These are phyloP conservation scores for Diaporthe citriasiana DNA, from an alignment of 2,329 filamentous ascomycete species.

Conservation along the genomic window DNA sequence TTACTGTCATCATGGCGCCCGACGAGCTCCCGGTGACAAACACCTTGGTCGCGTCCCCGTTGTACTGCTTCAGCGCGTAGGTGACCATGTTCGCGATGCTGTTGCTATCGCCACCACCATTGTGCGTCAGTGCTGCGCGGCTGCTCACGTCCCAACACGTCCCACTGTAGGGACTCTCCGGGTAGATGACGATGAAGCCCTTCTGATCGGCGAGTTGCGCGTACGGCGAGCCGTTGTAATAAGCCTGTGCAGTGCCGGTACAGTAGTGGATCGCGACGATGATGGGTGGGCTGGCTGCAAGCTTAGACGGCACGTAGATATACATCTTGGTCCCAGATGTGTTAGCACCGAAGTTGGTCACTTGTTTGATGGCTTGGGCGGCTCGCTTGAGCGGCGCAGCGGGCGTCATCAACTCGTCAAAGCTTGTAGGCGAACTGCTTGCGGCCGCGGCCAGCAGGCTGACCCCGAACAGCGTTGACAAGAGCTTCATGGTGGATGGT, in stretches of 20 bases:
- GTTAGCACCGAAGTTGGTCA: constrained; percentile 50
- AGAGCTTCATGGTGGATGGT: constrained; percentile 3
- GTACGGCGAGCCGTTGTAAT: constrained; percentile 66
- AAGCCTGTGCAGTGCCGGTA: constrained; percentile 52
- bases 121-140: constrained; percentile 61
- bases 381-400: constrained; percentile 43
- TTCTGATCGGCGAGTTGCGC: constrained; percentile 65
- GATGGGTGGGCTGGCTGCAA: constrained; percentile 57
- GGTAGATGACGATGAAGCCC: constrained; percentile 69
- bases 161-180: constrained; percentile 57
- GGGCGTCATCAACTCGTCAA: constrained; percentile 45
- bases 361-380: constrained; percentile 40
- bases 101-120: constrained; percentile 65
- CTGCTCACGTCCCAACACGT: constrained; percentile 74
- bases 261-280: constrained; percentile 65
- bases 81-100: constrained; percentile 68
- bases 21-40: constrained; percentile 64
- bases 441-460: constrained; percentile 42
- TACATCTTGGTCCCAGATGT: constrained; percentile 47
- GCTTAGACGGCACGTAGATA: constrained; percentile 53
- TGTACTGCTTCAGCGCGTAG: constrained; percentile 62
- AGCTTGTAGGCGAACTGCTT: constrained; percentile 41
- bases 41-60: constrained; percentile 60
- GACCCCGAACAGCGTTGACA: constrained; percentile 20
- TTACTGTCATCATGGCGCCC: constrained; percentile 66